Evolutionary conservation across 305 asterid species (phyloP).

Genomic region (Rubia peregrina): DNA sequence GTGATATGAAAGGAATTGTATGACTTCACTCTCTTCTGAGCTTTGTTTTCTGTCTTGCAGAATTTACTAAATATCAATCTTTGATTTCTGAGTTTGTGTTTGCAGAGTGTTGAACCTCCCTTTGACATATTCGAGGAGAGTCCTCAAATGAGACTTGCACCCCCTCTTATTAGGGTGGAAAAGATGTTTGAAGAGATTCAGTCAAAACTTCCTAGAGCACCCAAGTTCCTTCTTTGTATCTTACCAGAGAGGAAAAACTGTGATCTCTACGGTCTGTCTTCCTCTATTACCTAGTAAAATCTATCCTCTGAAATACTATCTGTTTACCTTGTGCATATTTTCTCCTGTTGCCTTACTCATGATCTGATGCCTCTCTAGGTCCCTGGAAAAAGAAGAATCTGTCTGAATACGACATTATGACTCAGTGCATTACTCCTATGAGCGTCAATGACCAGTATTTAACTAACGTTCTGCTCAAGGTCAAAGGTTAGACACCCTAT

Average conservation of each 20-base stretch:
- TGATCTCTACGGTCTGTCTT: conserved; percentile 51
- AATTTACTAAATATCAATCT: background rate
- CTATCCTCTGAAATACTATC: background rate
- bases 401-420: conserved; percentile 73
- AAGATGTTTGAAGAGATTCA: conserved; percentile 49
- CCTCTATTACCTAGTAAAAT: background rate
- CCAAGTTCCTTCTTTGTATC: conserved; percentile 54
- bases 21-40: conserved; percentile 10
- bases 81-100: background rate
- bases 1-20: conserved; percentile 64
- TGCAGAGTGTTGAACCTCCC: conserved; percentile 43
- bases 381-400: conserved; percentile 87
- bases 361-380: conserved; percentile 27
- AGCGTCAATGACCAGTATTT: conserved; percentile 77
- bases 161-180: conserved; percentile 52
- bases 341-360: background rate
- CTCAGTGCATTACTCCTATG: conserved; percentile 73
- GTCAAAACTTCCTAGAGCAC: conserved; percentile 49
- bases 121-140: conserved; percentile 49
- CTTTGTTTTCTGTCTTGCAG: background rate
- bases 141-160: conserved; percentile 36
- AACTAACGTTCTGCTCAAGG: conserved; percentile 70
- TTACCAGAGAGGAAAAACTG: conserved; percentile 63
- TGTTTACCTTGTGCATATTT: background rate
- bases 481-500: conserved; percentile 49